Conservation (phyloP, 257 asterid genomes). For the Leptodermis oblonga region DNA sequence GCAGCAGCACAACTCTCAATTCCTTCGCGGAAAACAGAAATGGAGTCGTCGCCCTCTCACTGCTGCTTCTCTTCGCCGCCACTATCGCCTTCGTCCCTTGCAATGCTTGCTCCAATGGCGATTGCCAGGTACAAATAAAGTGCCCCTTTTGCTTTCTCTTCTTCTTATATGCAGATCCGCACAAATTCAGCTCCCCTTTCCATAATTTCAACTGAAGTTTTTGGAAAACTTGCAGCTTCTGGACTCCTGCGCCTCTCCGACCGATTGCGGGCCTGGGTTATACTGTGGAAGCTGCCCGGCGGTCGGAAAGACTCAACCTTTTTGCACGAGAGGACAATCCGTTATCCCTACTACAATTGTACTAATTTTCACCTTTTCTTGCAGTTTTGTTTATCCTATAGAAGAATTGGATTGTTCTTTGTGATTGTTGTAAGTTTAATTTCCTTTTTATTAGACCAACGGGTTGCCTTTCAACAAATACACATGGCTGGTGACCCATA, state of each 20-base stretch:
- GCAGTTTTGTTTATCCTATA: background rate
- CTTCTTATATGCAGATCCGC: slow-evolving; percentile 26
- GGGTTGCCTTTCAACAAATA: slow-evolving; percentile 95
- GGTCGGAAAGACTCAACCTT: slow-evolving; percentile 62
- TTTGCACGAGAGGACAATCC: slow-evolving; percentile 90
- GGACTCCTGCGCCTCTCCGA: slow-evolving; percentile 61
- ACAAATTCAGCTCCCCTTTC: slow-evolving; percentile 5
- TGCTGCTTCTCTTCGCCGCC: slow-evolving; percentile 16
- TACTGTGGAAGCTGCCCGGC: slow-evolving; percentile 91
- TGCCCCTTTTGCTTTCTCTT: background rate
- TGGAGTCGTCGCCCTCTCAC: slow-evolving; percentile 14
- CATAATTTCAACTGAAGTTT: slow-evolving; percentile 26
- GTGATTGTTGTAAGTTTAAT: background rate
- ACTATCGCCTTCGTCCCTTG: slow-evolving; percentile 29
- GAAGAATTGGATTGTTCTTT: slow-evolving; percentile 1
- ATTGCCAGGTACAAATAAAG: slow-evolving; percentile 77
- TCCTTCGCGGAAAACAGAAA: background rate
- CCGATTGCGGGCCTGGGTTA: slow-evolving; percentile 73
- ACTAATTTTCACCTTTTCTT: slow-evolving; percentile 7
- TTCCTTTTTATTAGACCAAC: slow-evolving; percentile 39
- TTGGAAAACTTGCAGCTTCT: slow-evolving; percentile 47
- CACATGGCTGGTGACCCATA: slow-evolving; percentile 92
- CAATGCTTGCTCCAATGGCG: slow-evolving; percentile 59
- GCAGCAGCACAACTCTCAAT: slow-evolving; percentile 1
- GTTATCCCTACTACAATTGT: slow-evolving; percentile 66